Percentiles rank a stretch among this genome's conserved stretches.
Conservation (phyloP, 768 basidiomycete genomes). For the Fistulinella prunicolor region DNA sequence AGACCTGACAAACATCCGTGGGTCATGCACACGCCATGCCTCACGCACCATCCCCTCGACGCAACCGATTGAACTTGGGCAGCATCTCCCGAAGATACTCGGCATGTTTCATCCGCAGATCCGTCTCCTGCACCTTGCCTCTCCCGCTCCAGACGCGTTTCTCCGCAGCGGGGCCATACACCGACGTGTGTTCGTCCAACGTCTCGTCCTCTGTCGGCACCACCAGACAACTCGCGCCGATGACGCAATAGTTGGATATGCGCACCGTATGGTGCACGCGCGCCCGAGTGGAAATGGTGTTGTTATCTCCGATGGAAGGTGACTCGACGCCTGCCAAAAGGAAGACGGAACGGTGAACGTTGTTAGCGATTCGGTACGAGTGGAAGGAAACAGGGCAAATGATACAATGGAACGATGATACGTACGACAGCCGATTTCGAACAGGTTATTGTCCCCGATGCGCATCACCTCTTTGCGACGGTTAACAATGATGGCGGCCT, state of each 20-base stretch:
- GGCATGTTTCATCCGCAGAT: slow-evolving; percentile 81
- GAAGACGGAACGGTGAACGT: no score
- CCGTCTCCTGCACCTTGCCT: slow-evolving; percentile 78
- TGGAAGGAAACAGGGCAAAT: no score
- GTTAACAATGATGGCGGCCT: slow-evolving; percentile 87
- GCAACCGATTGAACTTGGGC: slow-evolving; percentile 80
- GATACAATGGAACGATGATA: slow-evolving; percentile 15
- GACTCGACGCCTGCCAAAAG: slow-evolving; percentile 73
- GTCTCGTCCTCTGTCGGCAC: slow-evolving; percentile 76
- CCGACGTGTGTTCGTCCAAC: slow-evolving; percentile 78
- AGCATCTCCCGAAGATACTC: slow-evolving; percentile 92
- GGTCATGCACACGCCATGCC: not conserved
- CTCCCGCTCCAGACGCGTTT: slow-evolving; percentile 82
- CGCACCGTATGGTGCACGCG: slow-evolving; percentile 82
- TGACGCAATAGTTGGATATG: slow-evolving; percentile 74
- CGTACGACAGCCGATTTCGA: slow-evolving; percentile 92
- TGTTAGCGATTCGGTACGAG: no score
- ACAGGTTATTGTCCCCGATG: slow-evolving; percentile 91
- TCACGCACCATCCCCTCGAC: slow-evolving; percentile 55
- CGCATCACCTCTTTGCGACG: slow-evolving; percentile 87
- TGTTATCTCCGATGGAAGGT: slow-evolving; percentile 78
- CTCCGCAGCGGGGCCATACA: slow-evolving; percentile 76
- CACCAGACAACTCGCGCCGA: slow-evolving; percentile 79
- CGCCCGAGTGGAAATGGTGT: slow-evolving; percentile 81
- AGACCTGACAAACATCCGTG: no score